Percentiles rank a stretch among this genome's conserved stretches.
Conservation (phyloP, 202 grass and related monocot genomes). For the Carex arenaria region DNA sequence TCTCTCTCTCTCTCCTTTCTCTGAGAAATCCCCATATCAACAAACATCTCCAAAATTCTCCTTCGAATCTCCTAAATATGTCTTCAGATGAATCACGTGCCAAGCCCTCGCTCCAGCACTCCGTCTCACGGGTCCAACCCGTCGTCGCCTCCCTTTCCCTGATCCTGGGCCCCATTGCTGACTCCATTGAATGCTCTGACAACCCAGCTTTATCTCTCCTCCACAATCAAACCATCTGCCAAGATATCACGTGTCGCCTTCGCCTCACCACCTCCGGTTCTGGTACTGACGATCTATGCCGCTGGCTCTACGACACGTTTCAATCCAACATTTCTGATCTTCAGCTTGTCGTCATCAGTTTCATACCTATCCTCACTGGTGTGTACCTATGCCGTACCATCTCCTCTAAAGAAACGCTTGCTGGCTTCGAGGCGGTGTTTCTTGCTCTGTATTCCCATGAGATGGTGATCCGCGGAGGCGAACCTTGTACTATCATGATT, state of each 20-base stretch:
- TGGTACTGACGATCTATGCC: conserved; percentile 54
- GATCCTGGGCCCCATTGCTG: conserved; percentile 41
- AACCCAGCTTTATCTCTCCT: conserved; percentile 57
- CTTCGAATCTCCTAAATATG: neutral
- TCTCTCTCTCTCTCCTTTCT: neutral
- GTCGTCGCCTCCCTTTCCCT: conserved; percentile 40
- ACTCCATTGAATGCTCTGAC: conserved; percentile 16
- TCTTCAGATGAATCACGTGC: neutral
- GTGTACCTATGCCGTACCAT: conserved; percentile 61
- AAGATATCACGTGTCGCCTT: conserved; percentile 34
- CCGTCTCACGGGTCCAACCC: conserved; percentile 37
- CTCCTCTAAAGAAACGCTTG: conserved; percentile 41
- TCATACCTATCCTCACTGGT: conserved; percentile 50
- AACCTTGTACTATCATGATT: conserved; percentile 38
- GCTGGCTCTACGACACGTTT: conserved; percentile 88
- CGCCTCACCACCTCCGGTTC: conserved; percentile 33
- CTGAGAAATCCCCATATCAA: neutral
- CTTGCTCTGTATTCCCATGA: conserved; percentile 64
- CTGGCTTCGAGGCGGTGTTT: conserved; percentile 81
- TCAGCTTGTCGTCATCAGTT: conserved; percentile 64
- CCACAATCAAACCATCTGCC: conserved; percentile 31
- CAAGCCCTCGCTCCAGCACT: conserved; percentile 19
- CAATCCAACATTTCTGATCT: conserved; percentile 46
- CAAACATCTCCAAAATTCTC: neutral
- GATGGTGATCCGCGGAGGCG: conserved; percentile 37